These are phyloP conservation scores for Crataegus laevigata DNA, from an alignment of 306 rosid genomes.

Conservation along the genomic window DNA sequence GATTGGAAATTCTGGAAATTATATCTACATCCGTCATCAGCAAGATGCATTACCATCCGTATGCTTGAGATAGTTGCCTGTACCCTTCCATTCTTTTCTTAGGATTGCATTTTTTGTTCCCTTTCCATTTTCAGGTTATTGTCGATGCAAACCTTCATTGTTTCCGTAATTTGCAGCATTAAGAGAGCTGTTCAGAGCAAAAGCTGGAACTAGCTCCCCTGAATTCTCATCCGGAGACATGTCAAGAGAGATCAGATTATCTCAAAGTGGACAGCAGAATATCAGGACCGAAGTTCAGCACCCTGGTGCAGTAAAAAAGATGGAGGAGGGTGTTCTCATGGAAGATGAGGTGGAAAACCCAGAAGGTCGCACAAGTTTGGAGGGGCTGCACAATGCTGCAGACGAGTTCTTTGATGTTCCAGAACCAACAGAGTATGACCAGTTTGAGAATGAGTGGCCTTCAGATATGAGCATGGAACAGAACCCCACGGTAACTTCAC, in stretches of 20 bases:
- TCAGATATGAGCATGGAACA: slow-evolving; percentile 32
- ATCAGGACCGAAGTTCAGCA: slow-evolving; percentile 28
- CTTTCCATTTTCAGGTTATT: background rate
- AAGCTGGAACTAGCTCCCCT: slow-evolving; percentile 26
- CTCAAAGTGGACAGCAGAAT: slow-evolving; percentile 33
- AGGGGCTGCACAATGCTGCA: slow-evolving; percentile 55
- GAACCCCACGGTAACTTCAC: slow-evolving; percentile 30
- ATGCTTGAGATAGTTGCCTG: slow-evolving; percentile 89
- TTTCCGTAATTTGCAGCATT: slow-evolving; percentile 39
- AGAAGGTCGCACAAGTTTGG: slow-evolving; percentile 42
- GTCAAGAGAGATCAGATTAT: slow-evolving; percentile 30
- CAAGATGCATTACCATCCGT: slow-evolving; percentile 55
- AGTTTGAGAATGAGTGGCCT: slow-evolving; percentile 52
- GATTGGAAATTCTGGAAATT: slow-evolving; percentile 92
- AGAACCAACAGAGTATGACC: slow-evolving; percentile 50
- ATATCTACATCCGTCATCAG: slow-evolving; percentile 51
- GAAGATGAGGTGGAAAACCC: slow-evolving; percentile 34
- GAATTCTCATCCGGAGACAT: slow-evolving; percentile 39
- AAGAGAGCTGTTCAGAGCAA: slow-evolving; percentile 60
- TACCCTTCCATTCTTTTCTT: slow-evolving; percentile 18
- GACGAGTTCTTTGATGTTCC: slow-evolving; percentile 86
- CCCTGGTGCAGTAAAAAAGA: slow-evolving; percentile 20
- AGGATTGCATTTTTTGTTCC: background rate
- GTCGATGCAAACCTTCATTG: background rate
- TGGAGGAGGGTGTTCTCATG: slow-evolving; percentile 23